phyloP scores from a whole-genome alignment of 768 basidiomycete species.

The Lepiota subincarnata region DNA sequence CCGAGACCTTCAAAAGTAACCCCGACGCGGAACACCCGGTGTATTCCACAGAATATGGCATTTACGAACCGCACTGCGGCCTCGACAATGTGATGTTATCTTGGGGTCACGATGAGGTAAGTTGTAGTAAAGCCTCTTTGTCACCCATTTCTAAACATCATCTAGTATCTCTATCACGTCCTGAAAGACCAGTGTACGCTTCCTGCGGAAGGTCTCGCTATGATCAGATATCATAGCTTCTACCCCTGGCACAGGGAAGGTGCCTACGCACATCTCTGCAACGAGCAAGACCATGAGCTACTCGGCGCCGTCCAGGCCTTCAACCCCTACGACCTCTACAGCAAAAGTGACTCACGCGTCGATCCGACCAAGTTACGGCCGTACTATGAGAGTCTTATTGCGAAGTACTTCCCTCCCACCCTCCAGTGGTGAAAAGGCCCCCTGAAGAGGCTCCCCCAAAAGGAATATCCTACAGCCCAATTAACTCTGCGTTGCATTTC shows the following conservation, averaged over 20 bases:
- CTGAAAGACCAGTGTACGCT: slow-evolving; percentile 79
- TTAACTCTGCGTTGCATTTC: not conserved
- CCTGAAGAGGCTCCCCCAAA: not conserved
- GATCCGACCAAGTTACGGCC: slow-evolving; percentile 61
- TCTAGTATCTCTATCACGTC: slow-evolving; percentile 78
- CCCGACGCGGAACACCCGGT: slow-evolving; percentile 62
- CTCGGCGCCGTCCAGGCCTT: slow-evolving; percentile 79
- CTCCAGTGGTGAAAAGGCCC: slow-evolving; percentile 64
- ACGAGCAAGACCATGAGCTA: slow-evolving; percentile 59
- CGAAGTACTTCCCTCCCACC: slow-evolving; percentile 79
- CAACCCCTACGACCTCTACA: slow-evolving; percentile 94
- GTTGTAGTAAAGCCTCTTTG: slow-evolving; percentile 1
- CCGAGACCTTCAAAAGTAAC: slow-evolving; percentile 71
- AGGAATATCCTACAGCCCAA: not conserved
- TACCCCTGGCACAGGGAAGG: slow-evolving; percentile 93
- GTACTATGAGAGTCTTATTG: slow-evolving; percentile 80
- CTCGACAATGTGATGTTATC: slow-evolving; percentile 85
- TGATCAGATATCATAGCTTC: slow-evolving; percentile 95
- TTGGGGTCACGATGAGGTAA: slow-evolving; percentile 89
- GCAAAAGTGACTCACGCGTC: slow-evolving; percentile 75
- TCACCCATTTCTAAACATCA: slow-evolving; percentile 9
- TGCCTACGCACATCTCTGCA: slow-evolving; percentile 77
- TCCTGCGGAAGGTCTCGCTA: slow-evolving; percentile 77
- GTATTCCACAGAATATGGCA: slow-evolving; percentile 69
- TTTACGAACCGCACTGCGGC: slow-evolving; percentile 76